Evolutionary conservation across 306 rosid species (phyloP).

Genomic region (Rubus idaeus): DNA sequence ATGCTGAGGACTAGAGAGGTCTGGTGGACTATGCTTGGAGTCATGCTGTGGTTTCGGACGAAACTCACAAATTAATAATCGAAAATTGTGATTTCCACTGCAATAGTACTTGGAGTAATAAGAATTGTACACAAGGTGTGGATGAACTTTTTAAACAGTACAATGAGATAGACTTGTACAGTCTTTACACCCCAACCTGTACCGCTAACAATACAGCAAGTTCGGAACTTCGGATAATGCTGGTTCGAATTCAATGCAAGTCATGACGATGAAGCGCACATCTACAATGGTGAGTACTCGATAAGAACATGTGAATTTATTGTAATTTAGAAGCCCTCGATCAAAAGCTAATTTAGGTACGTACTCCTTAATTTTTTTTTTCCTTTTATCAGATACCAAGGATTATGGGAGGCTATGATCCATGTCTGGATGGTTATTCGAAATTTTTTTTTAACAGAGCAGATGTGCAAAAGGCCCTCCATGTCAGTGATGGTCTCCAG

Average conservation of each 20-base stretch:
- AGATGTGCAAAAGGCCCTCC: constrained; percentile 84
- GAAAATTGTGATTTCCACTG: constrained; percentile 64
- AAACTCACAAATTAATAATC: constrained; percentile 54
- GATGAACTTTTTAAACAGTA: constrained; percentile 66
- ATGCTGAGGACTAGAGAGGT: constrained; percentile 81
- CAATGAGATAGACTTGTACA: constrained; percentile 63
- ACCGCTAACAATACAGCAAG: constrained; percentile 38
- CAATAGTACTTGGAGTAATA: constrained; percentile 57
- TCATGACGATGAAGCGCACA: constrained; percentile 38
- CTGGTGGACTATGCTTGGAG: constrained; percentile 96
- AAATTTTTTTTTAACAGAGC: constrained; percentile 54
- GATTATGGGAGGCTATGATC: constrained; percentile 88
- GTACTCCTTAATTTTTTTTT: not conserved
- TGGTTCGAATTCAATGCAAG: constrained; percentile 23
- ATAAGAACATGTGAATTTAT: not conserved
- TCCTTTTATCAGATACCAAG: constrained; percentile 60
- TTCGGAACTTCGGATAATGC: constrained; percentile 25
- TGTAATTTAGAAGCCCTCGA: not conserved
- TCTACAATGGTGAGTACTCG: constrained; percentile 36
- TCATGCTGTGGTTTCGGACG: constrained; percentile 86
- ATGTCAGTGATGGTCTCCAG: constrained; percentile 59
- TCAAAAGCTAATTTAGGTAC: not conserved
- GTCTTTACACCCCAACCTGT: constrained; percentile 80
- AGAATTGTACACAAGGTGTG: constrained; percentile 49
- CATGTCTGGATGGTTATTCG: constrained; percentile 74